phyloP scores from a whole-genome alignment of 192 early-diverging fungal species.

The Funneliformis geosporum region DNA sequence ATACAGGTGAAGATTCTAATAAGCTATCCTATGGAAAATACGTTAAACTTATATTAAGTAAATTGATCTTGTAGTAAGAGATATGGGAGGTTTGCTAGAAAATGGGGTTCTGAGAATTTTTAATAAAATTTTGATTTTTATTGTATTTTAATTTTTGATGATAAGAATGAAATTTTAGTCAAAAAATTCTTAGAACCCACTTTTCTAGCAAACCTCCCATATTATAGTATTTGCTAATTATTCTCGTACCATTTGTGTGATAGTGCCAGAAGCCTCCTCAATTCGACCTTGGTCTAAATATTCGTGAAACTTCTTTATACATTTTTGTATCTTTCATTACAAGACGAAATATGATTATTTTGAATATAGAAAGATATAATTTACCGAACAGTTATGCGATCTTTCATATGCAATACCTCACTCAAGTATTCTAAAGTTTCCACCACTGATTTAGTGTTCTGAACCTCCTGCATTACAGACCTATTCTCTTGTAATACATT shows the following conservation, averaged over 20 bases:
- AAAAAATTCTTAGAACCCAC: too few relatives aligned
- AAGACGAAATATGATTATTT: background rate
- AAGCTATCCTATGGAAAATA: conserved; percentile 20
- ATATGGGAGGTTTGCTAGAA: too few relatives aligned
- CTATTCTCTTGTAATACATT: conserved; percentile 19
- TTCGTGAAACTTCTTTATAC: conserved; percentile 13
- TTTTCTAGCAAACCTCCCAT: too few relatives aligned
- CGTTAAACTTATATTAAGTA: background rate
- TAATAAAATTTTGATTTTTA: too few relatives aligned
- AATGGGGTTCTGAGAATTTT: too few relatives aligned
- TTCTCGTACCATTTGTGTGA: conserved; percentile 20
- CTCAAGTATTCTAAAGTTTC: conserved; percentile 25
- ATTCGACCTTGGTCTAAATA: conserved; percentile 21
- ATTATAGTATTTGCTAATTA: background rate
- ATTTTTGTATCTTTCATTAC: conserved; percentile 18
- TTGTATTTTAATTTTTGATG: too few relatives aligned
- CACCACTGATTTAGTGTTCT: conserved; percentile 3
- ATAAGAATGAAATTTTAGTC: too few relatives aligned
- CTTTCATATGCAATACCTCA: background rate
- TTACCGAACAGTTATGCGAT: background rate
- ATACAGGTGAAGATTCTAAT: conserved; percentile 19
- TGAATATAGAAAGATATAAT: background rate
- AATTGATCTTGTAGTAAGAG: too few relatives aligned
- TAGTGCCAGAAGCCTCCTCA: conserved; percentile 26
- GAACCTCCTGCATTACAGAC: conserved; percentile 5